phyloP scores from a whole-genome alignment of 352 stramenopile genomes.

The Thraustochytrium striatum region DNA sequence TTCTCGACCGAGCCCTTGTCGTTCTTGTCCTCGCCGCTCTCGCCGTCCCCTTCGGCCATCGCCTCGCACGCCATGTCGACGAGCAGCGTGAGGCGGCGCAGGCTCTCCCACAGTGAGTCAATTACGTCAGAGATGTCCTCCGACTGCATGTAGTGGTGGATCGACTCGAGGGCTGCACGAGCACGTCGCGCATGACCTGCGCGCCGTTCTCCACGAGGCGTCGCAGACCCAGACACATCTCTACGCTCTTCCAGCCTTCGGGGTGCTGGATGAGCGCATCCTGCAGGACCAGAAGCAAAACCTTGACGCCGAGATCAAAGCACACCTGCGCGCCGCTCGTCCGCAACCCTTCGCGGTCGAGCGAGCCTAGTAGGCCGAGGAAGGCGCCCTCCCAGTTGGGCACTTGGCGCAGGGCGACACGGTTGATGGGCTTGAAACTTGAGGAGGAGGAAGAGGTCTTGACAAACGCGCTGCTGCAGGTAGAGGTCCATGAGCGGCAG shows the following conservation, averaged over 20 bases:
- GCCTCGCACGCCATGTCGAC: slow-evolving; percentile 7
- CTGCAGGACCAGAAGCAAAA: slow-evolving; percentile 24
- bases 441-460: slow-evolving; percentile 39
- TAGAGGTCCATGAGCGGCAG: slow-evolving; percentile 26
- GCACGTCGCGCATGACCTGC: neutral
- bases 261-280: slow-evolving; percentile 8
- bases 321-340: slow-evolving; percentile 27
- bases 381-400: slow-evolving; percentile 26
- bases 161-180: neutral
- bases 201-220: neutral
- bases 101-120: slow-evolving; percentile 23
- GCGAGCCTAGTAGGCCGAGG: slow-evolving; percentile 8
- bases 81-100: slow-evolving; percentile 1
- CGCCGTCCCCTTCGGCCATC: neutral
- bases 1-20: no score
- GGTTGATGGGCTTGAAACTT: slow-evolving; percentile 36
- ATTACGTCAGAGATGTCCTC: neutral
- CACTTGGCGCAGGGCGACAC: slow-evolving; percentile 5
- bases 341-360: slow-evolving; percentile 11
- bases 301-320: slow-evolving; percentile 39
- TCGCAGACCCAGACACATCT: slow-evolving; percentile 31
- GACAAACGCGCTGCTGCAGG: slow-evolving; percentile 33
- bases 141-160: neutral
- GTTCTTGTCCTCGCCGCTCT: no score
- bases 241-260: slow-evolving; percentile 17